A percentile compares a stretch with the other conserved stretches of the same genome.
phyloP scores from a whole-genome alignment of 2,329 filamentous ascomycete species.

The Penicillium digitatum region DNA sequence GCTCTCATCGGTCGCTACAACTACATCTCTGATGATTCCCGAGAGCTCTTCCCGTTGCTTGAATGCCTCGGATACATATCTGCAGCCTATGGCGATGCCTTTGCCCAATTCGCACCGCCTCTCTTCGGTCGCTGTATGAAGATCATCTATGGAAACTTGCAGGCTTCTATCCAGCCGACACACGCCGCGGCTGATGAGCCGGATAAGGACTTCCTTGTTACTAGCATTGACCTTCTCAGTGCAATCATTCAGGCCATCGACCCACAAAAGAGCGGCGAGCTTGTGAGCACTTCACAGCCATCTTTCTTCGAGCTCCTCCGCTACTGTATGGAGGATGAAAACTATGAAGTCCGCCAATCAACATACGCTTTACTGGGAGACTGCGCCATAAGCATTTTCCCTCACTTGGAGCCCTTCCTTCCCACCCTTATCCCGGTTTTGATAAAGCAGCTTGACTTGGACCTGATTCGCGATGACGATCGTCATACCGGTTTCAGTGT shows the following conservation, averaged over 20 bases:
- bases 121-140: constrained; percentile 85
- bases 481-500: constrained; percentile 84
- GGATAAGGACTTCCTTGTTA: constrained; percentile 96
- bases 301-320: constrained; percentile 85
- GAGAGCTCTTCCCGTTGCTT: constrained; percentile 90
- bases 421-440: constrained; percentile 69
- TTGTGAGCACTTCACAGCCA: constrained; percentile 71
- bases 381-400: constrained; percentile 87
- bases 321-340: constrained; percentile 86
- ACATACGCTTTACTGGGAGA: constrained; percentile 93
- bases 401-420: constrained; percentile 70
- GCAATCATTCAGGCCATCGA: constrained; percentile 89
- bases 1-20: constrained; percentile 85
- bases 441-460: constrained; percentile 82
- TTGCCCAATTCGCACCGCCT: constrained; percentile 77
- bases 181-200: constrained; percentile 60
- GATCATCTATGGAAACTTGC: constrained; percentile 87
- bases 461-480: constrained; percentile 70
- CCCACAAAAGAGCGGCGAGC: constrained; percentile 65
- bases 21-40: constrained; percentile 78
- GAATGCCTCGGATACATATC: constrained; percentile 95
- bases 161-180: constrained; percentile 68
- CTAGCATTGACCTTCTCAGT: constrained; percentile 87
- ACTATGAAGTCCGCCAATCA: constrained; percentile 92
- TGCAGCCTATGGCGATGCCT: constrained; percentile 74